Percentiles rank a stretch among this genome's conserved stretches.
These are phyloP conservation scores for Penicillium odoratum DNA, from an alignment of 495 filamentous ascomycete genomes.

Conservation along the genomic window DNA sequence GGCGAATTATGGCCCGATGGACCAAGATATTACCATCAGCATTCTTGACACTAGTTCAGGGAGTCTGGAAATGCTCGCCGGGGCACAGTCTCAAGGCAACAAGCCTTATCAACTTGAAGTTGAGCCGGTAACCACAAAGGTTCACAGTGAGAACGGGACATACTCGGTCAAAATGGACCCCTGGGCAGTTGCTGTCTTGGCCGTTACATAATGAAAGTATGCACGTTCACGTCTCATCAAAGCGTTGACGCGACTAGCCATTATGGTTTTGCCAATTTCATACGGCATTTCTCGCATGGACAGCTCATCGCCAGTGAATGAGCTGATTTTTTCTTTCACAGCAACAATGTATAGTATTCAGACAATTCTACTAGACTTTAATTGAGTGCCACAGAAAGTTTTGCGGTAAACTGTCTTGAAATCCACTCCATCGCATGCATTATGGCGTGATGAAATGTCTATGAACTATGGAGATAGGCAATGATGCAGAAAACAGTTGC, in stretches of 20 bases:
- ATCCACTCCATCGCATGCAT: too few species aligned
- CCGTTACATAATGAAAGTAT: conserved; percentile 16
- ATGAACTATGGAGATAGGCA: not conserved
- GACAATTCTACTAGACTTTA: not conserved
- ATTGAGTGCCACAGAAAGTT: not conserved
- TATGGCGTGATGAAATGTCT: not conserved
- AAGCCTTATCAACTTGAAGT: conserved; percentile 24
- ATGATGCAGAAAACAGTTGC: not conserved
- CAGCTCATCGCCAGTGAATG: conserved; percentile 24
- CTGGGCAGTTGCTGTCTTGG: conserved; percentile 35
- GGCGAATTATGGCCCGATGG: conserved; percentile 30
- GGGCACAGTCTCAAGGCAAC: conserved; percentile 23
- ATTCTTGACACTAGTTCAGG: conserved; percentile 29
- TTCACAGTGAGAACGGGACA: conserved; percentile 15
- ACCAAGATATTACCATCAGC: conserved; percentile 26
- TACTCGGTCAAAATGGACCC: conserved; percentile 29
- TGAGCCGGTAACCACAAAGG: conserved; percentile 10
- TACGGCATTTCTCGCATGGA: conserved; percentile 12
- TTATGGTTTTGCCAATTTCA: not conserved
- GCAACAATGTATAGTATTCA: conserved; percentile 16
- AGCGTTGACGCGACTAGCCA: too few species aligned
- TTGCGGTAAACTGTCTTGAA: not conserved
- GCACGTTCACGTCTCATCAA: not conserved
- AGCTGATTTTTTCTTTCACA: conserved; percentile 23
- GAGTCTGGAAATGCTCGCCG: conserved; percentile 28